phyloP scores from a whole-genome alignment of 805 yeast genomes.

The Geotrichum ghanense region DNA sequence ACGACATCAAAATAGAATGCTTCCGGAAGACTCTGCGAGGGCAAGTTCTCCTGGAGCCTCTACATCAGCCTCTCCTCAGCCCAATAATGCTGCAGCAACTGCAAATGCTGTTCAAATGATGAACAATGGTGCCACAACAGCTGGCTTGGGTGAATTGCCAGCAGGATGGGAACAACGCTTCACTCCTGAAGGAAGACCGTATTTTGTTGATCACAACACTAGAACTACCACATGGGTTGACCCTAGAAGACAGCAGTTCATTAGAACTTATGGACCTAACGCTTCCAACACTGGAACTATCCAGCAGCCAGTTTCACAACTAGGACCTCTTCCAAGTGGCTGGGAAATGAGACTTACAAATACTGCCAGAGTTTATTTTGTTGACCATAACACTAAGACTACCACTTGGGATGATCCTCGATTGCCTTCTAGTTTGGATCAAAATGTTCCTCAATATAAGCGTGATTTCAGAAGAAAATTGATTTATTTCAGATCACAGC shows the following conservation, averaged over 20 bases:
- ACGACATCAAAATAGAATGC: constrained; percentile 81
- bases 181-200: constrained; percentile 97
- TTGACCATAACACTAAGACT: constrained; percentile 97
- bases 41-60: constrained; percentile 18
- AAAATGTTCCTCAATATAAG: constrained; percentile 97
- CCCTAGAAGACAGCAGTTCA: constrained; percentile 97
- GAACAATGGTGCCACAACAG: constrained; percentile 79
- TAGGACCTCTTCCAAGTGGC: constrained; percentile 96
- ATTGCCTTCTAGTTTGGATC: constrained; percentile 92
- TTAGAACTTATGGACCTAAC: constrained; percentile 75
- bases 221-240: constrained; percentile 99
- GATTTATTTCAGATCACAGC: constrained; percentile 95
- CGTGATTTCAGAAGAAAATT: constrained; percentile 98
- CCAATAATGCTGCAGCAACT: constrained; percentile 35
- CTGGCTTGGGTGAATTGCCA: constrained; percentile 94
- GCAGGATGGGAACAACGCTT: constrained; percentile 98
- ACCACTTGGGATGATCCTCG: constrained; percentile 99
- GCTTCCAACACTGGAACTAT: constrained; percentile 78
- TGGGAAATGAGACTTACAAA: constrained; percentile 99
- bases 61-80: constrained; percentile 36
- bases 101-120: constrained; percentile 32
- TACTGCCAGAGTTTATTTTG: constrained; percentile 96
- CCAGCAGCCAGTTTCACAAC: constrained; percentile 94
- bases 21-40: constrained; percentile 50
- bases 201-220: constrained; percentile 98